Evolutionary conservation across 2,329 filamentous ascomycete species (phyloP).

Genomic region (Phialophora verrucosa): DNA sequence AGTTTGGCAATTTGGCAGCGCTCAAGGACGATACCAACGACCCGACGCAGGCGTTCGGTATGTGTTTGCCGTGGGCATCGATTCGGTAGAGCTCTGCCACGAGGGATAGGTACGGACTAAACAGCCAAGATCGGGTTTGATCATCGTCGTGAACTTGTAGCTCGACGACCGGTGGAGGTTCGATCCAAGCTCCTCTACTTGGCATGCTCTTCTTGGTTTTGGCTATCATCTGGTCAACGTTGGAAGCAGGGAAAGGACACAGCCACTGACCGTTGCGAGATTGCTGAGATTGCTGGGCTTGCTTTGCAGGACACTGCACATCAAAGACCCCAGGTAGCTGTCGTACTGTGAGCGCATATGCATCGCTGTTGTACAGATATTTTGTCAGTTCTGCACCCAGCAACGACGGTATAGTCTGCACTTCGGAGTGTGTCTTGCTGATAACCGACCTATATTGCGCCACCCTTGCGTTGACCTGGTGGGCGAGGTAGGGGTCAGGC

Average conservation of each 20-base stretch:
- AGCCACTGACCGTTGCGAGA: background rate
- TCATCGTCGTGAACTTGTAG: background rate
- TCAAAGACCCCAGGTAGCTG: background rate
- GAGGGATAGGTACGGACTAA: background rate
- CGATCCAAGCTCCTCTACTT: background rate
- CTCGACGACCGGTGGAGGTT: background rate
- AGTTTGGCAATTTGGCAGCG: background rate
- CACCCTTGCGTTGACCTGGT: background rate
- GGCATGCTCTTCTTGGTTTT: background rate
- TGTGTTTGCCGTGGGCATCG: background rate
- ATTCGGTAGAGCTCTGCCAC: background rate
- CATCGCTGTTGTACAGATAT: constrained; percentile 1
- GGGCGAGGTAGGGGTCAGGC: background rate
- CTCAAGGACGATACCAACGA: background rate
- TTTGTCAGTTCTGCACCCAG: background rate
- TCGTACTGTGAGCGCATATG: background rate
- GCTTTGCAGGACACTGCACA: background rate
- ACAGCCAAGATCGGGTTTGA: background rate
- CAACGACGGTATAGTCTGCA: constrained; percentile 3
- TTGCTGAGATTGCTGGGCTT: background rate
- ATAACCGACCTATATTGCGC: background rate
- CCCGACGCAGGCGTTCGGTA: background rate
- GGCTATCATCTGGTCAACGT: background rate
- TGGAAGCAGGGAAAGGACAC: background rate
- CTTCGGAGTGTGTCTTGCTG: background rate